Evolutionary conservation across 768 basidiomycete genomes (phyloP), one percentile per base, ranked within the genome.

Genomic region (Podaxis sp.): DNA sequence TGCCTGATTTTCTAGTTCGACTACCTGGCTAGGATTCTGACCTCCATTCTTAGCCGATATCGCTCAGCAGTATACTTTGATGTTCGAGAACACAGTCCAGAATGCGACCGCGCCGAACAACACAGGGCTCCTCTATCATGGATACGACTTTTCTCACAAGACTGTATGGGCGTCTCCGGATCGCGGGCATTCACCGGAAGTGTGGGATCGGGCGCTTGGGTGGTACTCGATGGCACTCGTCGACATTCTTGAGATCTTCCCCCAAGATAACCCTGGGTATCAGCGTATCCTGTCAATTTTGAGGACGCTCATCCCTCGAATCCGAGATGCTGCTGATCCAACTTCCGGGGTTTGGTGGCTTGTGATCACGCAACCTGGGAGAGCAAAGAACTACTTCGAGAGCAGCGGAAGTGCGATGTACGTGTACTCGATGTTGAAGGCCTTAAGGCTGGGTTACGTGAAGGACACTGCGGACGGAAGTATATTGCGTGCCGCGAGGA

Each of bases 181-280:
- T 65, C 73, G 80, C 0, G 82, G 82, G 0, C 80, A 81, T 62
- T 79, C 77, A 2, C 80, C 81, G 6, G 78, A 82, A 60, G 77
- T 82, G 6, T 83, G 82, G 81, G 78, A 77, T 54, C 80, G 81
- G 19, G 80, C 81, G 0, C 63, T 83, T 12, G 82, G 81, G 17
- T 76, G 81, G 82, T 83, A 79, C 66, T 66, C 71, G 40, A 82
- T 82, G 80, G 80, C 80, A 1, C 75, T 82, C 33, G 82, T 79
- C 26, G 82, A 84, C 68, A 68, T 77, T 9, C 68, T 82, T 22
- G 78, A 78, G 46, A 73, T 78, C 39, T 66, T 79, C 28, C 74
- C 80, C 0, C 57, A 61, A 13, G 68, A 73, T 11, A 69, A 76
- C 54, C 65, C 72, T 2, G 75, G 75, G 9, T 69, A 75, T 38